Evolutionary conservation across 345 rosid species (phyloP).

Genomic region (Salix viminalis): DNA sequence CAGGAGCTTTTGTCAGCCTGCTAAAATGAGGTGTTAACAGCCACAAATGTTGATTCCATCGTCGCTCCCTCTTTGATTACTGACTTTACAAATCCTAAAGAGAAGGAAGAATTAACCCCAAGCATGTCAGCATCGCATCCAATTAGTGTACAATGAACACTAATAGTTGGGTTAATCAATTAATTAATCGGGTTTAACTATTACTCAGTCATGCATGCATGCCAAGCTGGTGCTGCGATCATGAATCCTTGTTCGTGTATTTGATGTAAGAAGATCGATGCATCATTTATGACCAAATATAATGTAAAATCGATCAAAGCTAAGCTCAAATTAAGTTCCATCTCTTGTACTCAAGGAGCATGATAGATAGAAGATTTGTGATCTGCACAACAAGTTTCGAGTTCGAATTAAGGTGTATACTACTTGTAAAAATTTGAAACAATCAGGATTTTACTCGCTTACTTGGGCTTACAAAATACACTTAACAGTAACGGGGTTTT

Average conservation of each 20-base stretch:
- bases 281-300: neutral
- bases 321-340: neutral
- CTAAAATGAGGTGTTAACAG: neutral
- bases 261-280: neutral
- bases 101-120: neutral
- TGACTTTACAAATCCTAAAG: neutral
- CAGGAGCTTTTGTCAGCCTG: neutral
- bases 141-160: too few species aligned
- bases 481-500: too few species aligned
- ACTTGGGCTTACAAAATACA: too few species aligned
- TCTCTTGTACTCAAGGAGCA: too few species aligned
- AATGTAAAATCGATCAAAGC: neutral
- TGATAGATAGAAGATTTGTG: too few species aligned
- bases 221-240: neutral
- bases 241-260: neutral
- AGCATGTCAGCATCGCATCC: too few species aligned
- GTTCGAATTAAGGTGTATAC: too few species aligned
- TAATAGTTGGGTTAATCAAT: too few species aligned
- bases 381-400: too few species aligned
- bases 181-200: neutral
- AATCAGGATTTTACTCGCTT: too few species aligned
- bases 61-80: neutral
- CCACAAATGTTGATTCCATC: neutral
- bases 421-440: accelerated
- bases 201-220: too few species aligned